Evolutionary conservation across 352 stramenopile species (phyloP).

Genomic region (Pythium chondricola): DNA sequence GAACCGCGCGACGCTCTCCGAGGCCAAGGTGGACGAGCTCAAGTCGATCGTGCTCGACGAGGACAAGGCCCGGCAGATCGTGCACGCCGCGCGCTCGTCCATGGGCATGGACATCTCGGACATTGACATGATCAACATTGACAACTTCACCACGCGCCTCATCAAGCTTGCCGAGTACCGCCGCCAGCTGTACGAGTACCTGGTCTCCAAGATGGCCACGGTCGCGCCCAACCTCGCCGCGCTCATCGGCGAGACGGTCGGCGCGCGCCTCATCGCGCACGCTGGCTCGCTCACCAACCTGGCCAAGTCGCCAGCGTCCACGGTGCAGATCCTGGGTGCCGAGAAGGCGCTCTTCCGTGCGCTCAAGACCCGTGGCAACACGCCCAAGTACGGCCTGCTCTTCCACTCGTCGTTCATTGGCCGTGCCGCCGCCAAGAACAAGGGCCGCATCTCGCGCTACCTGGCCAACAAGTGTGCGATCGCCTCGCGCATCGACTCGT

Average conservation of each 20-base stretch:
- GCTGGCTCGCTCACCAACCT: slow-evolving; percentile 98
- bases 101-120: slow-evolving; percentile 99
- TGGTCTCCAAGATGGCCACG: slow-evolving; percentile 96
- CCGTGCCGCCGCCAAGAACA: slow-evolving; percentile 98
- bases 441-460: slow-evolving; percentile 98
- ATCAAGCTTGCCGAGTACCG: slow-evolving; percentile 98
- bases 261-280: slow-evolving; percentile 99
- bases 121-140: slow-evolving; percentile 99
- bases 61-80: slow-evolving; percentile 93
- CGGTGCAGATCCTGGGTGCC: slow-evolving; percentile 99
- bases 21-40: slow-evolving; percentile 78
- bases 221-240: slow-evolving; percentile 98
- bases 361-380: slow-evolving; percentile 99
- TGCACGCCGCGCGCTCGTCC: slow-evolving; percentile 92
- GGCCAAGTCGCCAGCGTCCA: slow-evolving; percentile 99
- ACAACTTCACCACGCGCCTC: slow-evolving; percentile 98
- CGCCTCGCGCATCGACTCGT: slow-evolving; percentile 98
- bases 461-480: slow-evolving; percentile 99
- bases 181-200: slow-evolving; percentile 92
- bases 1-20: slow-evolving; percentile 77
- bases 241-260: slow-evolving; percentile 98
- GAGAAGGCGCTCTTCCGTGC: slow-evolving; percentile 99
- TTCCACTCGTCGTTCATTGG: slow-evolving; percentile 99
- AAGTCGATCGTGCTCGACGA: slow-evolving; percentile 97
- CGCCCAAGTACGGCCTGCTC: slow-evolving; percentile 99